Evolutionary conservation across 1,139 yeast species (phyloP).

Genomic region (Ashbya aceris): DNA sequence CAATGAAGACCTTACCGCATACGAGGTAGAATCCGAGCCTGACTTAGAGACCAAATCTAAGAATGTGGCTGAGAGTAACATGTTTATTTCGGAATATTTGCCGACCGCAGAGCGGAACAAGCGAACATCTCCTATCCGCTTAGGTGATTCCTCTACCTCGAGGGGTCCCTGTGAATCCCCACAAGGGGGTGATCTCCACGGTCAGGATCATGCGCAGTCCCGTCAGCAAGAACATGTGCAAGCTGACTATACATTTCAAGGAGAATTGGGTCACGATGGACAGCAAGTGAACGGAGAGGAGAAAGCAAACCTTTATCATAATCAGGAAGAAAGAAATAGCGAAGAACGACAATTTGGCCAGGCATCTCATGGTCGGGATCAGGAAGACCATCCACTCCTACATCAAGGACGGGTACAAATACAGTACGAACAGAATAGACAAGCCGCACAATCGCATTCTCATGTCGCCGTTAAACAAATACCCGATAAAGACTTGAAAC

Average conservation of each 20-base stretch:
- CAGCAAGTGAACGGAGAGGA: too few species aligned
- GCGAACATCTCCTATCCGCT: slow-evolving; percentile 1
- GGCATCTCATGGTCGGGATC: too few species aligned
- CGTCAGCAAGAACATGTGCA: not conserved
- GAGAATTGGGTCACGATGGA: too few species aligned
- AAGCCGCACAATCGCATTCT: not conserved
- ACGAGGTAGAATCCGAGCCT: slow-evolving; percentile 28
- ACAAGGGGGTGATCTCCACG: not conserved
- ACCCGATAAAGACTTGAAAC: slow-evolving; percentile 1
- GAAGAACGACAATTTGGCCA: too few species aligned
- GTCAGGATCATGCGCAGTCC: not conserved
- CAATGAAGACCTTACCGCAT: slow-evolving; percentile 28
- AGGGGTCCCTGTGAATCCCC: not conserved
- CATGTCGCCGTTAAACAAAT: not conserved
- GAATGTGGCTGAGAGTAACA: slow-evolving; percentile 52
- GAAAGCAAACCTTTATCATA: not conserved
- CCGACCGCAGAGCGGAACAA: slow-evolving; percentile 15
- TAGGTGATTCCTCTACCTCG: not conserved
- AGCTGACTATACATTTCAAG: too few species aligned
- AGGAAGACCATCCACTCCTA: not conserved
- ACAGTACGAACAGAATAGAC: not conserved
- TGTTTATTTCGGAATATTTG: slow-evolving; percentile 75
- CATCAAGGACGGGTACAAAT: not conserved
- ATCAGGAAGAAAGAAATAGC: not conserved
- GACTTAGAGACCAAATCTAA: slow-evolving; percentile 50